These are phyloP conservation scores for Teratosphaeria pseudoeucalypti DNA, from an alignment of 2,329 filamentous ascomycete genomes.

Conservation along the genomic window DNA sequence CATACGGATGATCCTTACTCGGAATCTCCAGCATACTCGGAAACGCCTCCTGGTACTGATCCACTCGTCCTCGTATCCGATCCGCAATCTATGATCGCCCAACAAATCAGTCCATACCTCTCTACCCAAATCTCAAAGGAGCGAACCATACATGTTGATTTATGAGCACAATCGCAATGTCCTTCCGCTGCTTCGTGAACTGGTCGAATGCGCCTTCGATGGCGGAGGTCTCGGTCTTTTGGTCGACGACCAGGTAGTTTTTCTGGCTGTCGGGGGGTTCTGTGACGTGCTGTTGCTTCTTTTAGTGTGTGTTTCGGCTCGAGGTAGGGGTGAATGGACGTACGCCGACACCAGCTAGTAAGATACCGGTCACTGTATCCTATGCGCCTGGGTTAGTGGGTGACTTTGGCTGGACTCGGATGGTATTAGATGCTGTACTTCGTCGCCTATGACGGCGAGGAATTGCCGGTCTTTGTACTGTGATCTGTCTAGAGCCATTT, in stretches of 20 bases:
- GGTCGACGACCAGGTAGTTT: conserved; percentile 95
- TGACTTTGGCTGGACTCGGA: not conserved
- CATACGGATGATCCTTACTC: conserved; percentile 97
- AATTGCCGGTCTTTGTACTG: conserved; percentile 78
- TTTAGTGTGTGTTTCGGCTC: not conserved
- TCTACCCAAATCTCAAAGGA: no score
- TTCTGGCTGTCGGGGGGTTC: conserved; percentile 80
- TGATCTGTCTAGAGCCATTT: conserved; percentile 50
- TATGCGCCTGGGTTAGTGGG: conserved; percentile 29
- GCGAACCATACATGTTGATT: conserved; percentile 74
- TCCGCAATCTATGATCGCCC: conserved; percentile 63
- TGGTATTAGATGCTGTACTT: conserved; percentile 44
- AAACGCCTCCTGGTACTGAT: conserved; percentile 88
- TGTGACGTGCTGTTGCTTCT: conserved; percentile 64
- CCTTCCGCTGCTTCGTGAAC: conserved; percentile 83
- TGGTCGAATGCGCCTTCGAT: conserved; percentile 86
- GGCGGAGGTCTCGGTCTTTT: conserved; percentile 76
- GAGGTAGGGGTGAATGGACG: conserved; percentile 20
- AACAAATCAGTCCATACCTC: not conserved
- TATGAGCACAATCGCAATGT: conserved; percentile 92
- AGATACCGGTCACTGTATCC: conserved; percentile 92
- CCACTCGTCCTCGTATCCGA: conserved; percentile 79
- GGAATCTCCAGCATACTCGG: conserved; percentile 95
- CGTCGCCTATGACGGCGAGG: conserved; percentile 93
- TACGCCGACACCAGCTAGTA: conserved; percentile 93